These are phyloP conservation scores for Tetrapisispora phaffii DNA, from an alignment of 805 yeast species.

Conservation along the genomic window DNA sequence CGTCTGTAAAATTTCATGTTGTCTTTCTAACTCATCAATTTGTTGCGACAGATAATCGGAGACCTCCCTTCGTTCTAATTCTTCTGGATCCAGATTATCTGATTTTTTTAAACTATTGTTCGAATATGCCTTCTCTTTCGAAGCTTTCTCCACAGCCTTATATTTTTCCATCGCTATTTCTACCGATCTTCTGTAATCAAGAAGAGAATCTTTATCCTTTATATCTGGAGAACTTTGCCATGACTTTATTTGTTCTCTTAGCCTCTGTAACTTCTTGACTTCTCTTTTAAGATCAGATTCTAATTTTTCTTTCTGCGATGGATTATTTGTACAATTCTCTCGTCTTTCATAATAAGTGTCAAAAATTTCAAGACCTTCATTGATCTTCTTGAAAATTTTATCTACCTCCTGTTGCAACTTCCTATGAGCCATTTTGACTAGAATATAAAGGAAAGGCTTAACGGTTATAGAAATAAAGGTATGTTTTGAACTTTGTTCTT, in stretches of 20 bases:
- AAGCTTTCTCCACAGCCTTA: constrained; percentile 87
- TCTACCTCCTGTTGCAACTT: constrained; percentile 67
- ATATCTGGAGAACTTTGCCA: constrained; percentile 91
- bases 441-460: background rate
- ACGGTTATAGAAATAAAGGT: no score
- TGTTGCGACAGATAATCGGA: constrained; percentile 55
- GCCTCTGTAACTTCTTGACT: constrained; percentile 85
- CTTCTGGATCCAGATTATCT: constrained; percentile 61
- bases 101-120: constrained; percentile 78
- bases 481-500: no score
- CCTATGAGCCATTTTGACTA: constrained; percentile 35
- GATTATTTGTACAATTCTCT: constrained; percentile 61
- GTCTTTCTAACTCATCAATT: constrained; percentile 74
- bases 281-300: constrained; percentile 91
- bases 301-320: constrained; percentile 85
- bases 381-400: constrained; percentile 74
- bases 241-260: constrained; percentile 88
- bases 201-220: constrained; percentile 74
- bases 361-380: constrained; percentile 80
- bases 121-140: constrained; percentile 88
- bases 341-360: constrained; percentile 82
- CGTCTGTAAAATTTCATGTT: constrained; percentile 68
- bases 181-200: constrained; percentile 66
- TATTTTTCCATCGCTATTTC: constrained; percentile 88
- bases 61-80: constrained; percentile 67